Evolutionary conservation across 169 alveolate species (phyloP).

Genomic region (Eimeria zaria): DNA sequence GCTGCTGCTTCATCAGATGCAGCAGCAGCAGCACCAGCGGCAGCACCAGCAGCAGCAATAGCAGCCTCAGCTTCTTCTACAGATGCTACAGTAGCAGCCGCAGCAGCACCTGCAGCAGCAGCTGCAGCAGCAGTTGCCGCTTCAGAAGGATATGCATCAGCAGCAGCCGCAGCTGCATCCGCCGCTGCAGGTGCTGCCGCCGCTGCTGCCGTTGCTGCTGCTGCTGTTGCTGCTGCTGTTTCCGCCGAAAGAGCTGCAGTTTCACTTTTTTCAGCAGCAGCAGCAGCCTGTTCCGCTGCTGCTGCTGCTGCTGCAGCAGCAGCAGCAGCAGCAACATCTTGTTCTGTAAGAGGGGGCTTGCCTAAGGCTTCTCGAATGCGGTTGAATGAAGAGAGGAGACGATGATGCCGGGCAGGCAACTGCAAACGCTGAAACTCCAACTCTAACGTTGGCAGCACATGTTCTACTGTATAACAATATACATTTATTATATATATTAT

Average conservation of each 20-base stretch:
- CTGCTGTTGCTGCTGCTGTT: too few relatives aligned
- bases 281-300: too few relatives aligned
- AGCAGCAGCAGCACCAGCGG: too few relatives aligned
- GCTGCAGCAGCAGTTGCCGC: neutral
- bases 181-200: too few relatives aligned
- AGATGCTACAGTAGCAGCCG: neutral
- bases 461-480: slow-evolving; percentile 24
- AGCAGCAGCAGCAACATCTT: neutral
- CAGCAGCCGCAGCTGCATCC: neutral
- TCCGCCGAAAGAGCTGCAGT: too few relatives aligned
- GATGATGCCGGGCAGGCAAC: slow-evolving; percentile 15
- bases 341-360: slow-evolving; percentile 5
- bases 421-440: neutral
- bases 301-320: too few relatives aligned
- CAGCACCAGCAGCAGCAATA: neutral
- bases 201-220: too few relatives aligned
- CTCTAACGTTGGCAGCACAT: slow-evolving; percentile 1
- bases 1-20: too few relatives aligned
- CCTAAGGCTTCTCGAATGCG: slow-evolving; percentile 18
- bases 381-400: slow-evolving; percentile 11
- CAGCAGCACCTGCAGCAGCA: neutral
- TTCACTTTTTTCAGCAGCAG: too few relatives aligned
- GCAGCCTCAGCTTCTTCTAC: neutral
- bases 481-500: too few relatives aligned
- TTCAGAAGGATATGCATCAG: neutral